A percentile compares a stretch with the other conserved stretches of the same genome.
These are phyloP conservation scores for Plasmodium gaboni DNA, from an alignment of 169 alveolate species.

Conservation along the genomic window DNA sequence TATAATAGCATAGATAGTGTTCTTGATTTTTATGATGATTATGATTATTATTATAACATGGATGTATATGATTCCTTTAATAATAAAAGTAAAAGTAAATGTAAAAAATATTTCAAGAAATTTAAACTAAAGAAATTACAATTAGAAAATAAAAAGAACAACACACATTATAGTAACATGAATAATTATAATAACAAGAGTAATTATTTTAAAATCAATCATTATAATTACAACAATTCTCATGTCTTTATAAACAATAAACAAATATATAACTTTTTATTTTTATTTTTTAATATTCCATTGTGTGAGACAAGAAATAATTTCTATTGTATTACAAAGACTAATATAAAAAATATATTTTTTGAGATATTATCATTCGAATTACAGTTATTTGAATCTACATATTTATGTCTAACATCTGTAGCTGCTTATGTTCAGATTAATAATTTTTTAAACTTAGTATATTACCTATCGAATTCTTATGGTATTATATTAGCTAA, in stretches of 20 bases:
- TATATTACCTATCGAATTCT: slow-evolving; percentile 31
- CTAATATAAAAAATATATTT: slow-evolving; percentile 34
- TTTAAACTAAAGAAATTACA: neutral
- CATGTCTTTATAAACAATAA: neutral
- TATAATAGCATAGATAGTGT: no score
- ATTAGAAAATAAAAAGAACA: neutral
- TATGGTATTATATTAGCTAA: slow-evolving; percentile 31
- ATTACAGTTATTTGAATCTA: slow-evolving; percentile 33
- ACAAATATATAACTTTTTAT: slow-evolving; percentile 1
- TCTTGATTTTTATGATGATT: no score
- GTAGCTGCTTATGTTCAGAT: slow-evolving; percentile 23
- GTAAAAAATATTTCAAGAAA: neutral
- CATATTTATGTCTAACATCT: slow-evolving; percentile 38
- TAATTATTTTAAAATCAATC: neutral
- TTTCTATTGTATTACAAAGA: slow-evolving; percentile 6
- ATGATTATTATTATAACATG: no score
- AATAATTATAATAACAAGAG: neutral
- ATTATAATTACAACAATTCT: neutral
- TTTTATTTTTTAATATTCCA: slow-evolving; percentile 31
- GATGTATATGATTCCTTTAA: no score
- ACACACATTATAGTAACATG: neutral
- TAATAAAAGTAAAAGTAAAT: neutral
- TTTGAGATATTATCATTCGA: slow-evolving; percentile 40
- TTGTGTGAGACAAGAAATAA: neutral
- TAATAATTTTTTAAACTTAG: slow-evolving; percentile 10